Conservation (phyloP, 2,329 filamentous ascomycete genomes). For the Hymenoscyphus scutula region DNA sequence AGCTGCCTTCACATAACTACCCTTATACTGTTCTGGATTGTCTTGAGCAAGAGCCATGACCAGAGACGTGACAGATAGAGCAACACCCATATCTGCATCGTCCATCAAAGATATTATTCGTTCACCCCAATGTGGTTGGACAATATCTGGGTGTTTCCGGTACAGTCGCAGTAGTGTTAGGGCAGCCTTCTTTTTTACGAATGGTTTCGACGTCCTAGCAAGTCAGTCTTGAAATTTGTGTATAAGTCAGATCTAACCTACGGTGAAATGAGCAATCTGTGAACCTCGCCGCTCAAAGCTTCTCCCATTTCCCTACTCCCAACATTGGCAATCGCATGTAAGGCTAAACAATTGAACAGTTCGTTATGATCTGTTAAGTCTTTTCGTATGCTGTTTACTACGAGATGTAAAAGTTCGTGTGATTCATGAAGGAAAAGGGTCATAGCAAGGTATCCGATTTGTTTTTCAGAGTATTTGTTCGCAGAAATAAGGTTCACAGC, state of each 20-base stretch:
- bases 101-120: constrained; percentile 99
- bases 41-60: constrained; percentile 95
- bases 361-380: constrained; percentile 94
- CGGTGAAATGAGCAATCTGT: constrained; percentile 91
- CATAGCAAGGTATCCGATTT: constrained; percentile 97
- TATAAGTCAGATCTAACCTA: constrained; percentile 47
- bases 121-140: constrained; percentile 96
- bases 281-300: constrained; percentile 85
- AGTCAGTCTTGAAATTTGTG: constrained; percentile 18
- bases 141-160: constrained; percentile 88
- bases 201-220: constrained; percentile 77
- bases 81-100: constrained; percentile 89
- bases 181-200: constrained; percentile 99
- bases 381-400: constrained; percentile 98
- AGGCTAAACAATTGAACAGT: constrained; percentile 91
- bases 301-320: constrained; percentile 97
- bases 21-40: constrained; percentile 89
- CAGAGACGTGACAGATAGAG: constrained; percentile 90
- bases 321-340: constrained; percentile 97
- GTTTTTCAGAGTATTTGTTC: constrained; percentile 97
- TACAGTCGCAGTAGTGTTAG: constrained; percentile 90
- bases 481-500: constrained; percentile 97
- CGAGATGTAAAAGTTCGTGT: constrained; percentile 91
- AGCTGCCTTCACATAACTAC: constrained; percentile 90
- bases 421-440: constrained; percentile 96